These are phyloP conservation scores for Candida namnaoensis DNA, from an alignment of 805 yeast genomes.

Conservation along the genomic window DNA sequence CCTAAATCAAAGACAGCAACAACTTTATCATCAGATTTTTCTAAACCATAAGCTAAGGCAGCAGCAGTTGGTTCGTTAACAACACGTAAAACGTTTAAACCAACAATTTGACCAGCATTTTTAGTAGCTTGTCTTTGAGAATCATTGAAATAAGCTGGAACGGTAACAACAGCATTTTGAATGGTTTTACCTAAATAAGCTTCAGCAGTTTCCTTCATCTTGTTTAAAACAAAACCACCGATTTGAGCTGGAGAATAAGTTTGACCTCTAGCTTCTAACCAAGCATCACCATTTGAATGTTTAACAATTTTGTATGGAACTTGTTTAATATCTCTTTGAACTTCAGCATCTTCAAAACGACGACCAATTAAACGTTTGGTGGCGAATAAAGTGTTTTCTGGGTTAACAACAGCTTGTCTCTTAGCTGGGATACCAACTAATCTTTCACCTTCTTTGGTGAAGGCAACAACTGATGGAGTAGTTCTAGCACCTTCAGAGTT, in stretches of 20 bases:
- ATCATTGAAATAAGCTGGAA: conserved; percentile 79
- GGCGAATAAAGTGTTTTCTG: conserved; percentile 73
- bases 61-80: conserved; percentile 85
- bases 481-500: conserved; percentile 16
- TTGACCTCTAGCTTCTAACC: conserved; percentile 38
- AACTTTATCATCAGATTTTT: conserved; percentile 31
- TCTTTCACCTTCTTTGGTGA: conserved; percentile 40
- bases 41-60: conserved; percentile 74
- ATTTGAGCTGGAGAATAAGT: conserved; percentile 64
- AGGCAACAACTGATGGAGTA: conserved; percentile 49
- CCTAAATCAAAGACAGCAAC: conserved; percentile 63
- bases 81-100: conserved; percentile 65
- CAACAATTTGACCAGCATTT: conserved; percentile 66
- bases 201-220: conserved; percentile 63
- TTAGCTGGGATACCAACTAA: conserved; percentile 68
- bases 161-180: conserved; percentile 73
- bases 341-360: conserved; percentile 59
- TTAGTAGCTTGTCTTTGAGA: conserved; percentile 81
- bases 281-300: conserved; percentile 61
- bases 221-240: conserved; percentile 55
- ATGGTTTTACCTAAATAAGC: conserved; percentile 41
- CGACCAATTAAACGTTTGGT: conserved; percentile 80
- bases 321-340: conserved; percentile 57
- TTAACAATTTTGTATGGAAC: conserved; percentile 59
- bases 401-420: conserved; percentile 72